Percentiles rank a stretch among this genome's conserved stretches.
Conservation (phyloP, 345 rosid genomes). For the Crucihimalaya himalaica region DNA sequence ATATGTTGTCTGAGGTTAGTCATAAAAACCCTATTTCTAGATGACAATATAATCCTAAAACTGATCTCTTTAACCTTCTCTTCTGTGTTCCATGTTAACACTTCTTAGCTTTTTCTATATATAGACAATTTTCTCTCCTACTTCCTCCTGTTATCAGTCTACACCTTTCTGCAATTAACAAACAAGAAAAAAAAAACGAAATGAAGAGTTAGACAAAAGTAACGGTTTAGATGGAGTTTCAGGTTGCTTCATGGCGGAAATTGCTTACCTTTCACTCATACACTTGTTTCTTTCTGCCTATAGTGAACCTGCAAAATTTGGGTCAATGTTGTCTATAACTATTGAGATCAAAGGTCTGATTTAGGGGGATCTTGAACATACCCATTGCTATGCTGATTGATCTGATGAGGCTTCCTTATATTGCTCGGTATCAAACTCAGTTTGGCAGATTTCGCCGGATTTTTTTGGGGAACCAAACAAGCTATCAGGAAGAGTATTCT, state of each 20-base stretch:
- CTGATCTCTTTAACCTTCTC: constrained; percentile 9
- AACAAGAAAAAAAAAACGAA: background rate
- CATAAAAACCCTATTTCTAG: constrained; percentile 27
- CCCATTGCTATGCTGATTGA: constrained; percentile 25
- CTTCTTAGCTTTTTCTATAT: constrained; percentile 16
- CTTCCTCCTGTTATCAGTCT: constrained; percentile 21
- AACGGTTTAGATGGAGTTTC: background rate
- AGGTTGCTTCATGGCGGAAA: background rate
- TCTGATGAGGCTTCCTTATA: background rate
- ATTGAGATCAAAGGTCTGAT: background rate
- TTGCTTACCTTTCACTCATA: constrained; percentile 20
- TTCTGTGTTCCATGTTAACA: constrained; percentile 20
- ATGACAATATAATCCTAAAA: constrained; percentile 27
- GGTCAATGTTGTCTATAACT: background rate
- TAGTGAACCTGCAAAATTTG: background rate
- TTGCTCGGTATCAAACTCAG: background rate
- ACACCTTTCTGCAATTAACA: constrained; percentile 21
- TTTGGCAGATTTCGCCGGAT: background rate
- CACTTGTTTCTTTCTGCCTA: constrained; percentile 12
- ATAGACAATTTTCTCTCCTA: constrained; percentile 23
- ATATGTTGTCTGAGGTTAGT: constrained; percentile 20
- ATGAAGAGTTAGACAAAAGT: background rate
- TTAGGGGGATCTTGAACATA: background rate
- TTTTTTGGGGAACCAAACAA: constrained; percentile 32
- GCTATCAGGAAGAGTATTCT: constrained; percentile 35